A percentile compares a stretch with the other conserved stretches of the same genome.
Evolutionary conservation across 2,329 filamentous ascomycete genomes (phyloP).

Genomic region (Curvularia spicifera): DNA sequence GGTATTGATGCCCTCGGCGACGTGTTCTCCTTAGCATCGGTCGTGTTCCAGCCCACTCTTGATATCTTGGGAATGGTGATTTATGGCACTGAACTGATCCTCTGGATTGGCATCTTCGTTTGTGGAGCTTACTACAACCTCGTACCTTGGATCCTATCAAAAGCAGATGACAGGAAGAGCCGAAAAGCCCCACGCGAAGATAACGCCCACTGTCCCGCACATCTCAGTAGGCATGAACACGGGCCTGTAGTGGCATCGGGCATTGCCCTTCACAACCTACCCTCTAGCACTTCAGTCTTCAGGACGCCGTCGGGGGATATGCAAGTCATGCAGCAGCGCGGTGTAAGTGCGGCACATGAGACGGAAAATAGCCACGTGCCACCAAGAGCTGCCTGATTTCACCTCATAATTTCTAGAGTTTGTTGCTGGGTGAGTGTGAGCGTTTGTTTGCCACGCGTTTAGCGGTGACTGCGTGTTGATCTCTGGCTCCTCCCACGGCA

Average conservation of each 20-base stretch:
- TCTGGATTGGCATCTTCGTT: constrained; percentile 72
- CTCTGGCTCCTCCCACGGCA: constrained; percentile 14
- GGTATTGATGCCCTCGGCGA: constrained; percentile 73
- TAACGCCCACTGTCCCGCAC: not conserved
- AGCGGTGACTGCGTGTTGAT: constrained; percentile 5
- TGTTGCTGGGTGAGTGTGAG: not conserved
- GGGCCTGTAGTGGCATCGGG: constrained; percentile 14
- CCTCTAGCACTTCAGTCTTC: constrained; percentile 70
- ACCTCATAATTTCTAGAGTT: not conserved
- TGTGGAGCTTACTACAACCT: constrained; percentile 71
- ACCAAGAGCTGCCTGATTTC: constrained; percentile 17
- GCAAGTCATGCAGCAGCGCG: constrained; percentile 35
- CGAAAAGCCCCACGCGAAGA: constrained; percentile 10
- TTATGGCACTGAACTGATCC: constrained; percentile 68
- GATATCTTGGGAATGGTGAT: constrained; percentile 70
- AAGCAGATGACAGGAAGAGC: constrained; percentile 29
- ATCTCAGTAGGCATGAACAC: not conserved
- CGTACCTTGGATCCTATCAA: constrained; percentile 60
- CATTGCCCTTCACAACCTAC: constrained; percentile 57
- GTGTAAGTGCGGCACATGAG: constrained; percentile 15
- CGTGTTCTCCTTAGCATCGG: constrained; percentile 68
- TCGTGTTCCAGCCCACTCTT: constrained; percentile 65
- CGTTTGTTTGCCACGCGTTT: constrained; percentile 4
- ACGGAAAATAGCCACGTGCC: constrained; percentile 9
- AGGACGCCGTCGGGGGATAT: constrained; percentile 59